These are phyloP conservation scores for Saccharomycopsis javanensis DNA, from an alignment of 805 yeast species.

Conservation along the genomic window DNA sequence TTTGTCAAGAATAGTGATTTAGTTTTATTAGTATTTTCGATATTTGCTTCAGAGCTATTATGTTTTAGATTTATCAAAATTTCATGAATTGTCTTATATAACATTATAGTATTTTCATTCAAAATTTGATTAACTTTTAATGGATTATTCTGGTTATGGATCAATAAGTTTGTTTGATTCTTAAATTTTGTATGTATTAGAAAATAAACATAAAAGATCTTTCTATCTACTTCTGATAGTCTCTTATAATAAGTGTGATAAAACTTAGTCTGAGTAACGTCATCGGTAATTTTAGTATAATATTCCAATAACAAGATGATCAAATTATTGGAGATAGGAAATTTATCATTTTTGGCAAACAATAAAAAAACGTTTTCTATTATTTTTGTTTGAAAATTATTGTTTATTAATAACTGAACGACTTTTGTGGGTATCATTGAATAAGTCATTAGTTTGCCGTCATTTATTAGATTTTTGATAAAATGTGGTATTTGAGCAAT, in stretches of 20 bases:
- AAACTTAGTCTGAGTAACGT: background rate
- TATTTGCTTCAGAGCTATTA: background rate
- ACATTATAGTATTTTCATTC: background rate
- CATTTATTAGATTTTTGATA: background rate
- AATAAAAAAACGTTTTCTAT: background rate
- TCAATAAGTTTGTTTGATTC: conserved; percentile 5
- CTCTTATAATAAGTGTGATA: background rate
- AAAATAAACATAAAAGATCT: background rate
- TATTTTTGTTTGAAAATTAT: background rate
- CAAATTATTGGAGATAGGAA: background rate
- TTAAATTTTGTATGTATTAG: background rate
- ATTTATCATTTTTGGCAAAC: background rate
- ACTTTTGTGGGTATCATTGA: background rate
- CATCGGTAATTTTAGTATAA: background rate
- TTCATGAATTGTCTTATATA: conserved; percentile 5
- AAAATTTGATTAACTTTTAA: background rate
- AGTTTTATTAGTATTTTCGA: background rate
- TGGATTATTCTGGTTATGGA: background rate
- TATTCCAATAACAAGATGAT: background rate
- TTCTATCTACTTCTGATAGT: background rate
- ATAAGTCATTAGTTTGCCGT: background rate
- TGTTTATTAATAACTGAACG: background rate
- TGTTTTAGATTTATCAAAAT: background rate
- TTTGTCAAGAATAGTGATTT: background rate
- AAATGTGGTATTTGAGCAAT: background rate